Percentiles rank a stretch among this genome's conserved stretches.
phyloP scores from a whole-genome alignment of 495 filamentous ascomycete species.

The Hypoxylon fragiforme region DNA sequence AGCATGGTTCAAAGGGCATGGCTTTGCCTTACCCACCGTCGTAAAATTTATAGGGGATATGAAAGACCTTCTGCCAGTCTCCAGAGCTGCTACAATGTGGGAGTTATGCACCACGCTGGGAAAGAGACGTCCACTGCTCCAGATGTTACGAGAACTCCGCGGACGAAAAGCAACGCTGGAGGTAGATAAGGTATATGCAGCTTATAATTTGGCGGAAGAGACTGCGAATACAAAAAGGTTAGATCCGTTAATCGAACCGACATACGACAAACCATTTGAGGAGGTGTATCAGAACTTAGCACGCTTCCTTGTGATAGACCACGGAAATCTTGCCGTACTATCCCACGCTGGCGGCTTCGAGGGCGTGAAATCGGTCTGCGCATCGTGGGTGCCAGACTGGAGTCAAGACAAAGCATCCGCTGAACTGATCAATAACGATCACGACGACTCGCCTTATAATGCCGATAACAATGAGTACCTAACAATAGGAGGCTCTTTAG shows the following conservation, averaged over 20 bases:
- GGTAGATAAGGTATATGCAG: conserved; percentile 25
- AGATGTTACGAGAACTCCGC: conserved; percentile 19
- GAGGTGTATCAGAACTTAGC: conserved; percentile 15
- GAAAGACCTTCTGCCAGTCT: conserved; percentile 15
- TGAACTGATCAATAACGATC: conserved; percentile 9
- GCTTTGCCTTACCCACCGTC: conserved; percentile 17
- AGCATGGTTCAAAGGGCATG: conserved; percentile 14
- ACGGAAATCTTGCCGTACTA: conserved; percentile 16
- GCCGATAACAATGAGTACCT: conserved; percentile 10
- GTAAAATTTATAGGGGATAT: conserved; percentile 10
- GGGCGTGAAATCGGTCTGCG: conserved; percentile 10
- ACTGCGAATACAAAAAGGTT: conserved; percentile 8
- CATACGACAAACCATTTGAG: conserved; percentile 8
- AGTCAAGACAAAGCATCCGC: conserved; percentile 15
- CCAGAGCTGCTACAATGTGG: conserved; percentile 21
- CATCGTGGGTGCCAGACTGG: conserved; percentile 27
- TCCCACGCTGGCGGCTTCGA: conserved; percentile 24
- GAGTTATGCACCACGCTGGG: conserved; percentile 8
- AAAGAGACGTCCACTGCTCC: conserved; percentile 18
- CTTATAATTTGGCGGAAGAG: conserved; percentile 25
- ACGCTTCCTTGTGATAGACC: conserved; percentile 22
- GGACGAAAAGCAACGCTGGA: conserved; percentile 17
- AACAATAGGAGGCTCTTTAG: conserved; percentile 11
- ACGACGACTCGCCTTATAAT: conserved; percentile 5
- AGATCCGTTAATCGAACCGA: conserved; percentile 21